Evolutionary conservation across 2,329 filamentous ascomycete species (phyloP).

Genomic region (Escovopsis weberi): DNA sequence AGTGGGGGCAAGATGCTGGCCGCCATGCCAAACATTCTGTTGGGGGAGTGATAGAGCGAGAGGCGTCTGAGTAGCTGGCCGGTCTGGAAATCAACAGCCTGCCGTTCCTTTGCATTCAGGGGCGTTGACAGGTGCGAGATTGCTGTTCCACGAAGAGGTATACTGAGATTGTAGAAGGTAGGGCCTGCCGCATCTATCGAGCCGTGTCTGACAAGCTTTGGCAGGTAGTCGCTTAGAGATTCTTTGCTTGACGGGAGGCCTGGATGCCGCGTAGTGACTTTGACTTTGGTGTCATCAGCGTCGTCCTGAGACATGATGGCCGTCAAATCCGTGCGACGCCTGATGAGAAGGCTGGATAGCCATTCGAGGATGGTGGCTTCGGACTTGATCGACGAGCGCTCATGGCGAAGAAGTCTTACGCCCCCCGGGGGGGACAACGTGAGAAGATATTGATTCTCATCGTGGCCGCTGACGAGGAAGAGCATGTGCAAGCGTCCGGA

Average conservation of each 20-base stretch:
- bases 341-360: conserved; percentile 18
- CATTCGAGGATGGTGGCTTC: conserved; percentile 32
- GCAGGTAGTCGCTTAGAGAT: conserved; percentile 20
- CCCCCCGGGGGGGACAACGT: conserved; percentile 28
- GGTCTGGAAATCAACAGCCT: conserved; percentile 29
- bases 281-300: neutral
- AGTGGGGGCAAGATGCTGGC: conserved; percentile 11
- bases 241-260: neutral
- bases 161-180: conserved; percentile 29
- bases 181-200: conserved; percentile 13
- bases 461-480: conserved; percentile 28
- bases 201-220: conserved; percentile 26
- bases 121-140: conserved; percentile 22
- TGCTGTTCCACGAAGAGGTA: conserved; percentile 21
- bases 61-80: conserved; percentile 32
- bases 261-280: too few relatives aligned
- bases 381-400: conserved; percentile 28
- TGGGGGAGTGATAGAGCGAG: conserved; percentile 29
- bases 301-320: conserved; percentile 1
- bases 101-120: conserved; percentile 21
- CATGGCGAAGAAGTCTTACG: conserved; percentile 30
- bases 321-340: neutral
- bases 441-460: conserved; percentile 26
- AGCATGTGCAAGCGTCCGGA: conserved; percentile 25
- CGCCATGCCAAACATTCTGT: conserved; percentile 30